Base-by-base conservation (phyloP, 176 grass and related monocot species). In the Oropetium thomaeum region DNA sequence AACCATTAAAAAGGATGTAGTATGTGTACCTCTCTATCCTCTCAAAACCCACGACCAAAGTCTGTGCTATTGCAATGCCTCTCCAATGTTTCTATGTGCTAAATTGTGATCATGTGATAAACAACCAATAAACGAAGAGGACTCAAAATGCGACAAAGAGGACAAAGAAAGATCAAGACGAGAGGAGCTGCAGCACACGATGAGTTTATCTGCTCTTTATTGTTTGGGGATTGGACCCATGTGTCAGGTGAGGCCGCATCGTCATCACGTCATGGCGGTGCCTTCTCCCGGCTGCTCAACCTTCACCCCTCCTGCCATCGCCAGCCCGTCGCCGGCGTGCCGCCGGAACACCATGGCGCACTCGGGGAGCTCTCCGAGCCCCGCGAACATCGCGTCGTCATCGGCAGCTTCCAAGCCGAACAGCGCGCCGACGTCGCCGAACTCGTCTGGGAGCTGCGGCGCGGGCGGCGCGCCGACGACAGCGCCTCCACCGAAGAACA, bases 261-360 rank as follows among this genome's bases (percentile, higher is more conserved):
- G 71, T 81, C 79, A 77, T 28, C 57, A 47, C 11, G 49, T 52
- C 69, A 83, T 83, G 69, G 75, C 75, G 0, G 86, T 32, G 69
- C 80, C 70, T 70, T 74, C 74, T 22, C 62, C 60, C 74, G 74
- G 47, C 67, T 71, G 86, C 80, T 77, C 87, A 3, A 72, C 78
- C 66, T 81, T 81, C 11, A 85, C 58, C 7, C 78, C 59, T 57
- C 87, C 73, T 0, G 45, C 58, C 59, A 59, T 58, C 5, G 67
- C 2, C 55, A 82, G 7, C 74, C 74, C 80, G 54, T 76, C 81
- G 15, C 67, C 65, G 48, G 44, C 85, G 37, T 60, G 66, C n/a
- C 78, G 86, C 54, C 78, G 84, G 63, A 96, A 90, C 67, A 96
- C 92, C 78, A 92, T 83, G 29, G 92, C 89, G 64, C 86, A 96